Base-by-base conservation (phyloP, 2,329 filamentous ascomycete genomes). In the Pseudogymnoascus sp. region DNA sequence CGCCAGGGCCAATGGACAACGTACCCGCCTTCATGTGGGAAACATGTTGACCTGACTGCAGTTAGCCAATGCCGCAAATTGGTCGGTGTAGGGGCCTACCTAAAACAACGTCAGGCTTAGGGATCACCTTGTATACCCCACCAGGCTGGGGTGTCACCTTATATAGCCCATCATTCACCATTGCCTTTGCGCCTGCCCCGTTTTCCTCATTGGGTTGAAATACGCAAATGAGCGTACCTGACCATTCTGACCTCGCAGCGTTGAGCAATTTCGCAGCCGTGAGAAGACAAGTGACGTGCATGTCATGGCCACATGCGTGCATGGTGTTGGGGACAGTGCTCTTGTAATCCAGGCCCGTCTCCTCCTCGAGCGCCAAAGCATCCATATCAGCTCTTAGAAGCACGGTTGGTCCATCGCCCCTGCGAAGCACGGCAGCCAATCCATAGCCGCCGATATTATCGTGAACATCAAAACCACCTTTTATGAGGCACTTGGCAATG, bases 161-260 rank as follows among this genome's bases (percentile, higher is more conserved):
- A 65, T 83, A 85, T 37, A 84, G 66, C 0, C 82, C 82, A 65
- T 82, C 81, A 37, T 82, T 78, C 2, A 86, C 76, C 84, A 86
- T 86, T 0, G 78, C 79, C 66, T 78, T 76, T 1, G 83, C 84
- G 3, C 84, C 83, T 1, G 74, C 77, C 1, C 79, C 82, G 4
- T 78, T 76, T 66, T 87, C 83, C 69, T 86, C 84, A 3, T 81
- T 78, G 0, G 83, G 83, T 68, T 87, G 84, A 69, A 86, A 86
- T 29, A 81, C 72, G 45, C 83, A 73, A 14, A 86, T 72, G 33
- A 86, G 69, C 3, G 81, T 86, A 0, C 83, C 83, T 8, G 71
- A 75, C 83, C 83, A 86, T 2, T 67, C 61, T 0, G 75, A 69
- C 23, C 71, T 76, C 1, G 74, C 72, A 0, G 68, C 72, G 0